These are phyloP conservation scores for Ogataea siamensis DNA, from an alignment of 805 yeast genomes.

Conservation along the genomic window DNA sequence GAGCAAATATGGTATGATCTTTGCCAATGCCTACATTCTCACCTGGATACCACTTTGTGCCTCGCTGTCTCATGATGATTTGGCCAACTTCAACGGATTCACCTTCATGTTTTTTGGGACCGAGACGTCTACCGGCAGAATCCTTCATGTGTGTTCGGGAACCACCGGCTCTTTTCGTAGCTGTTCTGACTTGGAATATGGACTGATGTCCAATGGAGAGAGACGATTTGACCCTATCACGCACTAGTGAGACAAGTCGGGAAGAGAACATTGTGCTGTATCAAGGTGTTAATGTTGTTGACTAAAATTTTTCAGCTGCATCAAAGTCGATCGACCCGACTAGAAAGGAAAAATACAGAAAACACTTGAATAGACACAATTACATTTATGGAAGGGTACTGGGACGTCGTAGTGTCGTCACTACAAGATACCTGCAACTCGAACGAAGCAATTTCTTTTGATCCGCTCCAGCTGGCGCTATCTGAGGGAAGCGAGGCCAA, in stretches of 20 bases:
- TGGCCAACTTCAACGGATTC: slow-evolving; percentile 75
- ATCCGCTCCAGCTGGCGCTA: slow-evolving; percentile 35
- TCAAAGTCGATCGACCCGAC: slow-evolving; percentile 11
- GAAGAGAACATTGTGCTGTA: slow-evolving; percentile 7
- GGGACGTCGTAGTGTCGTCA: slow-evolving; percentile 68
- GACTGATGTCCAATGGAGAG: slow-evolving; percentile 12
- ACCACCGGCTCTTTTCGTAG: slow-evolving; percentile 93
- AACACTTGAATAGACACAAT: not conserved
- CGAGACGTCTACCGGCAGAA: slow-evolving; percentile 92
- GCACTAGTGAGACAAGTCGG: slow-evolving; percentile 8
- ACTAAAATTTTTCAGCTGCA: slow-evolving; percentile 12
- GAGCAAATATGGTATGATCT: slow-evolving; percentile 89
- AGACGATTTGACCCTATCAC: slow-evolving; percentile 15
- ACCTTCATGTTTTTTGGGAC: slow-evolving; percentile 86
- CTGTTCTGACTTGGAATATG: slow-evolving; percentile 63
- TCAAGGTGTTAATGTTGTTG: not conserved
- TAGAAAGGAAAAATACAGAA: not conserved
- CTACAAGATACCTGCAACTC: slow-evolving; percentile 66
- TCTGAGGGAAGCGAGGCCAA: slow-evolving; percentile 34
- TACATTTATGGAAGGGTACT: slow-evolving; percentile 50
- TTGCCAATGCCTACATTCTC: slow-evolving; percentile 86
- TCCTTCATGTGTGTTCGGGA: slow-evolving; percentile 92
- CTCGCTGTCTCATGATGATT: slow-evolving; percentile 90
- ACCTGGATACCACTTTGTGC: slow-evolving; percentile 93
- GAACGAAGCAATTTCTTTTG: slow-evolving; percentile 54